phyloP scores from a whole-genome alignment of 306 rosid species.

The Prunus salicina region DNA sequence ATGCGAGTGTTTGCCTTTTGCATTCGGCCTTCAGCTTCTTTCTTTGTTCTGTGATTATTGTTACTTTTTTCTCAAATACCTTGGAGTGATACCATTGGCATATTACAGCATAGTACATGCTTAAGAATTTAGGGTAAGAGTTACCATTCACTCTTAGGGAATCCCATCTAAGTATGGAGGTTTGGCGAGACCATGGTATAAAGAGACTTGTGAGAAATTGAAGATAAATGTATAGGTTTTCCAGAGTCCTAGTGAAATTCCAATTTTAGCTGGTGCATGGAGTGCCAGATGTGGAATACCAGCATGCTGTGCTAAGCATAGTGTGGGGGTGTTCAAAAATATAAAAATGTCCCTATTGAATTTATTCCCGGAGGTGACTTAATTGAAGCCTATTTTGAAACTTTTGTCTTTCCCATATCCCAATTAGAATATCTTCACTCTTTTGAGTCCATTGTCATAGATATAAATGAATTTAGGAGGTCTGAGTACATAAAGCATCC shows the following conservation, averaged over 20 bases:
- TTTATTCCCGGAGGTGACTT: neutral
- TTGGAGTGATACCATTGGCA: no score
- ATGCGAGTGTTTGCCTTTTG: neutral
- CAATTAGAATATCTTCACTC: neutral
- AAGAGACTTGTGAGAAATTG: neutral
- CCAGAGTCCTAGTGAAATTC: neutral
- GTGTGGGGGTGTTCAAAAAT: neutral
- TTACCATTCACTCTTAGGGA: no score
- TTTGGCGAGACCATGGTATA: no score
- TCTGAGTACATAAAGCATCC: neutral
- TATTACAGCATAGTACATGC: no score
- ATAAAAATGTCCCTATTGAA: neutral
- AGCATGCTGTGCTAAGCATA: neutral
- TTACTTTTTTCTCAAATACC: neutral
- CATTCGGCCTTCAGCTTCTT: neutral
- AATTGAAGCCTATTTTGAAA: neutral
- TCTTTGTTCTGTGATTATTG: neutral
- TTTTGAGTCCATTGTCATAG: no score
- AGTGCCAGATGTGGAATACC: neutral
- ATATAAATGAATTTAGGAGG: neutral
- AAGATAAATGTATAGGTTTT: neutral
- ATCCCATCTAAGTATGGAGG: no score
- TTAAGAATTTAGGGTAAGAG: no score
- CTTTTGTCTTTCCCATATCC: neutral
- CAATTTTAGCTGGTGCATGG: neutral